phyloP scores from a whole-genome alignment of 1,284 basidiomycete genomes.

The Tilletia walkeri region DNA sequence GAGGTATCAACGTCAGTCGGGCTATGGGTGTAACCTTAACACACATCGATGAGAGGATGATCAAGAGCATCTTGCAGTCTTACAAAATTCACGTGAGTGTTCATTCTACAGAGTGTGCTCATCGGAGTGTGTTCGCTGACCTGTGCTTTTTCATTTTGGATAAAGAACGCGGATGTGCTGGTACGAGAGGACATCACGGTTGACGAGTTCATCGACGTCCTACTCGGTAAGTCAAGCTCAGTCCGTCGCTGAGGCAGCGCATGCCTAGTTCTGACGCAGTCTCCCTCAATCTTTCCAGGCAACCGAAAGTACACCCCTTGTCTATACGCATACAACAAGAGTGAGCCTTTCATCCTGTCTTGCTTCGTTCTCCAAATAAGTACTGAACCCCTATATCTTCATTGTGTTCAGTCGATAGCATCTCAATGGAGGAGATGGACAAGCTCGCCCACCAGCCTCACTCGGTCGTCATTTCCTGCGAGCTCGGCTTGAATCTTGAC shows the following conservation, averaged over 20 bases:
- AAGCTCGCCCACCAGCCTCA: constrained; percentile 81
- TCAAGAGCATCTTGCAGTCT: constrained; percentile 75
- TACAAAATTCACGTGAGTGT: constrained; percentile 49
- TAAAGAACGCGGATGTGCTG: constrained; percentile 46
- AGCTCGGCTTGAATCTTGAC: constrained; percentile 85
- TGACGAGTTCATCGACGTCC: constrained; percentile 95
- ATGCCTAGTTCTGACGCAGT: too few relatives aligned
- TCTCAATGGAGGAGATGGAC: constrained; percentile 67
- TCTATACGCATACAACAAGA: constrained; percentile 80
- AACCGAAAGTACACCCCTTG: constrained; percentile 94
- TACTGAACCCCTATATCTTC: neutral
- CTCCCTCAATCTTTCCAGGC: constrained; percentile 39
- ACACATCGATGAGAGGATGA: constrained; percentile 90
- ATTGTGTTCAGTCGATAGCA: constrained; percentile 45
- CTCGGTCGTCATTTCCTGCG: constrained; percentile 89
- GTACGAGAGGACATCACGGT: constrained; percentile 67
- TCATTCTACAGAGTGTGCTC: too few relatives aligned
- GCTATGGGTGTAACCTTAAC: constrained; percentile 73
- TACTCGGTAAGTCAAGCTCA: constrained; percentile 67
- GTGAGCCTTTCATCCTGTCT: neutral
- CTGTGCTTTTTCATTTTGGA: neutral
- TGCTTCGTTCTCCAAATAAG: too few relatives aligned
- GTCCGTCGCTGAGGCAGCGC: neutral
- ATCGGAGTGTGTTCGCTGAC: too few relatives aligned
- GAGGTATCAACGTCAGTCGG: constrained; percentile 67